Evolutionary conservation across 192 early-diverging fungal genomes (phyloP), one percentile per base, ranked within the genome.

Genomic region (Coemansia sp.): DNA sequence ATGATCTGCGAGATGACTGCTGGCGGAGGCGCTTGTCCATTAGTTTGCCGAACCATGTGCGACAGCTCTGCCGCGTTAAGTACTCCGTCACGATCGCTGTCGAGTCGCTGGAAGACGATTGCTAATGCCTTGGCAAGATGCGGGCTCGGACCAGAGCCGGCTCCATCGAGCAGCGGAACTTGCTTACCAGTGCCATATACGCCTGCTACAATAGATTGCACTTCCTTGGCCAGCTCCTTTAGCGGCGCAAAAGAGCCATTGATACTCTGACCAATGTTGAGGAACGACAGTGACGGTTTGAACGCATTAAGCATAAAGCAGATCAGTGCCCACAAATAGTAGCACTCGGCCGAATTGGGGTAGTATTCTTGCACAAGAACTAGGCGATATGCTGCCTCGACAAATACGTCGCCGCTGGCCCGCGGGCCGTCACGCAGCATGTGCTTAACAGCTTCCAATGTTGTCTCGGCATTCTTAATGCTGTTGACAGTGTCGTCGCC

Each of bases 311-410:
- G 73, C 78, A 77, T 74, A 36, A 61, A 84, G 72, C 82, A 84
- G 29, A 84, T 68, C 59, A 84, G 69, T 4, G 74, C 82, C 77
- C 70, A 79, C 66, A 84, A 63, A 36, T 84, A 79, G 59, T 79
- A 84, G 68, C 82, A 79, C 63, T 84, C 82, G 59, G 69, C 73
- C 17, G 77, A 79, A 9, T 66, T 59, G 8, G 82, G 82, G 17
- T 79, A 79, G 62, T 64, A 69, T 40, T 84, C 82, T 31, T 79
- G 82, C 35, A 84, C 78, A 33, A 73, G 61, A 51, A 84, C 29
- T 27, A 79, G 54, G 2, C 78, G 72, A 48, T 60, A 68, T 6
- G 78, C 74, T 2, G 74, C 78, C 62, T 84, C 82, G 24, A 35
- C 59, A 42, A 77, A 73, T 39, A 77, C 65, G 4, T 79, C 74